These are phyloP conservation scores for Kluyveromyces lactis DNA, from an alignment of 805 yeast species.

Conservation along the genomic window DNA sequence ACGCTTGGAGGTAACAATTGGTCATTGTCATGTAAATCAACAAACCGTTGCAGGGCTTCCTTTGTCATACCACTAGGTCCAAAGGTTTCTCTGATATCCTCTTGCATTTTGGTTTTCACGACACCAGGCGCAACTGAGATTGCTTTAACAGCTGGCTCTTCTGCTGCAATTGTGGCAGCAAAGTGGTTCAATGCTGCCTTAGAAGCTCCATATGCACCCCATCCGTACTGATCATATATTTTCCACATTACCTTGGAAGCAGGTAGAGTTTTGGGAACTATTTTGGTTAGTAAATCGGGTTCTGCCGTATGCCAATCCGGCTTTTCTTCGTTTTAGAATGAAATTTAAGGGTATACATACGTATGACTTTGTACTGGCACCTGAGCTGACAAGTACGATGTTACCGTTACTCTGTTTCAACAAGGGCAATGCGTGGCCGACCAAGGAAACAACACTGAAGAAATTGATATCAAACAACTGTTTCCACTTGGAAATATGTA, in stretches of 20 bases:
- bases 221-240: slow-evolving; percentile 39
- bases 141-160: slow-evolving; percentile 43
- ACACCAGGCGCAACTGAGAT: slow-evolving; percentile 90
- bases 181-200: slow-evolving; percentile 87
- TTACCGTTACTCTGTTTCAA: slow-evolving; percentile 49
- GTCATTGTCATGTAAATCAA: slow-evolving; percentile 48
- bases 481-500: slow-evolving; percentile 49
- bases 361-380: slow-evolving; percentile 61
- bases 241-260: slow-evolving; percentile 5
- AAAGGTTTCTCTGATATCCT: slow-evolving; percentile 57
- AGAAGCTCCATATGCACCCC: slow-evolving; percentile 90
- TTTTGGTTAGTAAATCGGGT: slow-evolving; percentile 1
- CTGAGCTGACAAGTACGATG: slow-evolving; percentile 78
- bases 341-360: slow-evolving; percentile 28
- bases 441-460: slow-evolving; percentile 62
- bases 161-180: slow-evolving; percentile 56
- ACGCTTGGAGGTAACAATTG: slow-evolving; percentile 57
- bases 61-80: slow-evolving; percentile 52
- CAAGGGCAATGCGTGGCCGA: slow-evolving; percentile 46
- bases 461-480: slow-evolving; percentile 64
- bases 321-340: too few relatives aligned
- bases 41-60: slow-evolving; percentile 52
- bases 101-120: slow-evolving; percentile 87
- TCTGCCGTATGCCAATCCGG: not conserved
- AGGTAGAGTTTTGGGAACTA: too few relatives aligned